Percentiles rank a stretch among this genome's conserved stretches.
phyloP scores from a whole-genome alignment of 306 rosid genomes.

The Vigna nakashimae region DNA sequence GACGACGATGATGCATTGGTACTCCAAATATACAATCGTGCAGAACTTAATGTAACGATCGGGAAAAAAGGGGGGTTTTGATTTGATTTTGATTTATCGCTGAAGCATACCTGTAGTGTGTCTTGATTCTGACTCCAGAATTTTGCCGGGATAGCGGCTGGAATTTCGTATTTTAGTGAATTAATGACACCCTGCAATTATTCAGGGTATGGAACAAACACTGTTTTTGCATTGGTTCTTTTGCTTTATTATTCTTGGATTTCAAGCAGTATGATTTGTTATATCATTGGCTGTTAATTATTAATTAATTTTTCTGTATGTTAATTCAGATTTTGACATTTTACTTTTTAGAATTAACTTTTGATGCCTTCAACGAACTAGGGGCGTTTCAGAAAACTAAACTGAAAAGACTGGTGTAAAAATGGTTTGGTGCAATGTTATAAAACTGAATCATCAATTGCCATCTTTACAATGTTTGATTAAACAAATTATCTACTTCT shows the following conservation, averaged over 20 bases:
- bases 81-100: neutral
- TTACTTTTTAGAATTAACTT: neutral
- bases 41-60: neutral
- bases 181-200: slow-evolving; percentile 20
- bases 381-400: no score
- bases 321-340: neutral
- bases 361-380: no score
- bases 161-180: neutral
- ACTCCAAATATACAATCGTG: neutral
- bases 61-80: neutral
- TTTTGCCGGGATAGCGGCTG: neutral
- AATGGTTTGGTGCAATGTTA: no score
- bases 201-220: neutral
- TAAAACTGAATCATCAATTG: no score
- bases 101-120: no score
- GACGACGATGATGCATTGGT: neutral
- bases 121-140: neutral
- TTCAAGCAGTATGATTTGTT: neutral
- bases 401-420: no score
- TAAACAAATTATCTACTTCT: no score
- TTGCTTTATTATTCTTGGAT: neutral
- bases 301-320: neutral
- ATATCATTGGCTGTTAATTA: neutral
- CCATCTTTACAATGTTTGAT: no score
- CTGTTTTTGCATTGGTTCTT: neutral